Conservation (phyloP, 23 red algal genomes). For the Gracilaria gracilis region DNA sequence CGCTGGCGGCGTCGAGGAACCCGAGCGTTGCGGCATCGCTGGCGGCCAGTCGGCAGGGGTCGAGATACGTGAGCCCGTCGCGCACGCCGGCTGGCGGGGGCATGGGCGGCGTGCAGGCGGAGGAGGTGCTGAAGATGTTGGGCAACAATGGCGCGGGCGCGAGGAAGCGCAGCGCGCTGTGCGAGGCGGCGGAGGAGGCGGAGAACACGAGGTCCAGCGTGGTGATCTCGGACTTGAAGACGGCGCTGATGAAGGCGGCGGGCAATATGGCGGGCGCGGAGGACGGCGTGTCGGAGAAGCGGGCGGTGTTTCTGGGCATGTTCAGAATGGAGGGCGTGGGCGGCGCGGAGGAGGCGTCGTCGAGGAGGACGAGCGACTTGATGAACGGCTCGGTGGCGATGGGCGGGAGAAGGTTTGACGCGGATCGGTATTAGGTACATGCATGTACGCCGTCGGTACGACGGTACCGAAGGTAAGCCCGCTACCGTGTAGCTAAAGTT, state of each 20-base stretch:
- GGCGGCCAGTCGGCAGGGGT: constrained; percentile 12
- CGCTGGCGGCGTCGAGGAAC: constrained; percentile 42
- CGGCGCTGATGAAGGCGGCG: constrained; percentile 63
- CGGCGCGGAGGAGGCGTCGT: not conserved
- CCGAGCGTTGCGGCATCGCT: constrained; percentile 18
- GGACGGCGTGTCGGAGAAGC: not conserved
- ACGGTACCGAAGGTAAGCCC: no score
- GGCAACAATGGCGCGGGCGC: not conserved
- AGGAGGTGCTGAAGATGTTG: not conserved
- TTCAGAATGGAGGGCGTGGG: constrained; percentile 2
- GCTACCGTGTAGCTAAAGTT: no score
- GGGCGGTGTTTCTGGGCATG: constrained; percentile 30
- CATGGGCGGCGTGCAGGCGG: not conserved
- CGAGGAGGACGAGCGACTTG: not conserved
- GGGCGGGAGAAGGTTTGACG: not conserved
- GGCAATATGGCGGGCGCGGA: constrained; percentile 56
- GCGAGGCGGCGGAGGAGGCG: not conserved
- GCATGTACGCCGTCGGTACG: no score
- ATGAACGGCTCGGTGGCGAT: not conserved
- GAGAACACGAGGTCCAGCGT: not conserved
- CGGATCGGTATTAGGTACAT: not conserved
- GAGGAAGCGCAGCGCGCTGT: not conserved
- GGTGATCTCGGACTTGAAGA: constrained; percentile 52
- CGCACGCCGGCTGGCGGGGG: constrained; percentile 41
- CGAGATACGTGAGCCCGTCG: constrained; percentile 39